Base-by-base conservation (phyloP, 352 stramenopile species). In the Plasmopara viticola region DNA sequence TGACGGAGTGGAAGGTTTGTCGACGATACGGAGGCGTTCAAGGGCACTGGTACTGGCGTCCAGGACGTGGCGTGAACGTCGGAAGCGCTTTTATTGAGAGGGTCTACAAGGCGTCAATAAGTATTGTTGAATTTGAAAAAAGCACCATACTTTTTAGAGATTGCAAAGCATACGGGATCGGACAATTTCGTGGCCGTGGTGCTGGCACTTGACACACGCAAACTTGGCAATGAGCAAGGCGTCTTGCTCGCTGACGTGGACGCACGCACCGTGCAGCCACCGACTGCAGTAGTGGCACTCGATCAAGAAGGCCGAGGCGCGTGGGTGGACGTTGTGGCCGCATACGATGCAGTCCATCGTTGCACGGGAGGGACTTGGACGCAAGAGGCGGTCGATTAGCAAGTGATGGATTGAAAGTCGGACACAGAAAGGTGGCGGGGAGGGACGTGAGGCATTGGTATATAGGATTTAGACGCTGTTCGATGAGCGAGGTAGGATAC, bases 241-340 rank as follows among this genome's bases (percentile, higher is more conserved):
- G 46, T 84, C 72, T 20, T 72, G 62, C 47, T 88, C 78, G 59
- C 37, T 83, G 38, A 86, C 37, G 25, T 77, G 58, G 18, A 69
- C 62, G 60, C 78, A 88, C 20, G 51, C 60, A 14, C 74, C 74
- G 51, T 88, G 78, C 43, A 76, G 65, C 78, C 78, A 88, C n/a
- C 60, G 68, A 14, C 63, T 60, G 56, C 78, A 88, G 62, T 72
- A 85, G 50, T 84, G 72, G 50, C 74, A 88, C 48, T 86, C 74
- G 44, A 88, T 41, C 25, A 86, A 65, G 59, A 88, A 86, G 51
- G 62, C 48, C 15, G 58, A 40, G 34, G 52, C 17, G 41, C 62
- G 62, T 31, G 60, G 57, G 51, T 71, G 58, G 25, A 65, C 47
- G 17, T 60, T n/a, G 7, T 62, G 62, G 13, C 62, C 55, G 58